A percentile compares a stretch with the other conserved stretches of the same genome.
Conservation (phyloP, 2,329 filamentous ascomycete species). For the Fusarium siculi region DNA sequence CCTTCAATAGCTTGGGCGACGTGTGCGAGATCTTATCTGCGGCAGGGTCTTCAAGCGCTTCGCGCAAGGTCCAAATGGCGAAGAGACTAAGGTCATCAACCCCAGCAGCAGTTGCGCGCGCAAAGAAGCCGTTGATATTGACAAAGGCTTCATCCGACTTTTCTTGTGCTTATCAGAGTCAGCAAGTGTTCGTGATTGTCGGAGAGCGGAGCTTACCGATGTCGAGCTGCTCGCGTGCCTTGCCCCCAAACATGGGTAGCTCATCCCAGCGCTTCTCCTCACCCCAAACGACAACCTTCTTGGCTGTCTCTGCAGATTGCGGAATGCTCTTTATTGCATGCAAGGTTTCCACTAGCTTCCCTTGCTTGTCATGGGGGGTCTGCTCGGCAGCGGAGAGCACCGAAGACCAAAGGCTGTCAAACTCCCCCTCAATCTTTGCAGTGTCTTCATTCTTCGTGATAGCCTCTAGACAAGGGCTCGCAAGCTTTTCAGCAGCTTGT, state of each 20-base stretch:
- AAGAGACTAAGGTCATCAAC: slow-evolving; percentile 29
- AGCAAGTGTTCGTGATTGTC: fast-evolving
- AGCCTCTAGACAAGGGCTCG: slow-evolving; percentile 8
- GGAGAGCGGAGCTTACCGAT: slow-evolving; percentile 3
- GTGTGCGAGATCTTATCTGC: slow-evolving; percentile 3
- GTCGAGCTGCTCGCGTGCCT: slow-evolving; percentile 31
- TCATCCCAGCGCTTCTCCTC: slow-evolving; percentile 28
- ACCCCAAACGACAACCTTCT: slow-evolving; percentile 32
- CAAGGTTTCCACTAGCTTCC: slow-evolving; percentile 35
- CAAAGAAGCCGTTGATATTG: slow-evolving; percentile 34
- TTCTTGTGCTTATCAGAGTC: slow-evolving; percentile 12
- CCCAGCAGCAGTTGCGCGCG: slow-evolving; percentile 18
- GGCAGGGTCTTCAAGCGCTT: slow-evolving; percentile 30
- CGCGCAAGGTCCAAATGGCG: slow-evolving; percentile 32
- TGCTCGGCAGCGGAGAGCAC: slow-evolving; percentile 33
- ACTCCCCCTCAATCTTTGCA: slow-evolving; percentile 18
- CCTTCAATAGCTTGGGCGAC: slow-evolving; percentile 1
- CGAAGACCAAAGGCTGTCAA: slow-evolving; percentile 23
- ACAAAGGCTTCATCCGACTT: slow-evolving; percentile 7
- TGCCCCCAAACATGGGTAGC: slow-evolving; percentile 31
- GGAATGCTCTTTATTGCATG: slow-evolving; percentile 29
- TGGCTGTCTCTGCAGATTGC: slow-evolving; percentile 10
- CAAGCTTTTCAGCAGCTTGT: slow-evolving; percentile 24
- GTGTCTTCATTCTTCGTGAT: slow-evolving; percentile 19
- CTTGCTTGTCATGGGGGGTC: slow-evolving; percentile 35